Percentiles rank a stretch among this genome's conserved stretches.
Evolutionary conservation across 2,329 filamentous ascomycete species (phyloP).

Genomic region (Biscogniauxia marginata): DNA sequence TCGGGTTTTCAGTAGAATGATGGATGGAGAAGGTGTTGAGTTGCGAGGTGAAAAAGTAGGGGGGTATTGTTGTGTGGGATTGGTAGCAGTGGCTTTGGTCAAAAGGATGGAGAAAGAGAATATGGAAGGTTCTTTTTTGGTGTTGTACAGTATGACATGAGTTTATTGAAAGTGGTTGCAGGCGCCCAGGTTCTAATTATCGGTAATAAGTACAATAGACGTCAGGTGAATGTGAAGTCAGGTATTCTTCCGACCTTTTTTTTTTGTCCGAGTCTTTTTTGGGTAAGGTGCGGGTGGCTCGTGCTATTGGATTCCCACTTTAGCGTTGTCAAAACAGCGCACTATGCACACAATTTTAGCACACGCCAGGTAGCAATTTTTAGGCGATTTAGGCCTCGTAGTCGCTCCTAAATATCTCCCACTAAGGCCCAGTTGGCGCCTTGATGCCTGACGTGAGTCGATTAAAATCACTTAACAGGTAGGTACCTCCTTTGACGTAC

Average conservation of each 20-base stretch:
- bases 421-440: background rate
- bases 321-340: background rate
- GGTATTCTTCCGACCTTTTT: background rate
- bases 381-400: background rate
- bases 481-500: background rate
- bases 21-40: too few relatives aligned
- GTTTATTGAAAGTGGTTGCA: background rate
- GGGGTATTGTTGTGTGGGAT: background rate
- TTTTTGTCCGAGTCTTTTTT: background rate
- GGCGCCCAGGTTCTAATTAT: too few relatives aligned
- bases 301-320: background rate
- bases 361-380: background rate
- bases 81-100: background rate
- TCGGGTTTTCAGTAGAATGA: too few relatives aligned
- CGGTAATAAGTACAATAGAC: background rate
- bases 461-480: slow-evolving; percentile 6
- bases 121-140: background rate
- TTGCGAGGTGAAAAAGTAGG: background rate
- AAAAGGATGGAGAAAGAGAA: background rate
- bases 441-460: slow-evolving; percentile 17
- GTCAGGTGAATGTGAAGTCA: background rate
- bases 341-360: background rate
- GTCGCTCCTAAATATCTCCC: slow-evolving; percentile 2
- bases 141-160: background rate
- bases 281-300: background rate